phyloP scores from a whole-genome alignment of 75 land plant genomes.

The Picea sitchensis region DNA sequence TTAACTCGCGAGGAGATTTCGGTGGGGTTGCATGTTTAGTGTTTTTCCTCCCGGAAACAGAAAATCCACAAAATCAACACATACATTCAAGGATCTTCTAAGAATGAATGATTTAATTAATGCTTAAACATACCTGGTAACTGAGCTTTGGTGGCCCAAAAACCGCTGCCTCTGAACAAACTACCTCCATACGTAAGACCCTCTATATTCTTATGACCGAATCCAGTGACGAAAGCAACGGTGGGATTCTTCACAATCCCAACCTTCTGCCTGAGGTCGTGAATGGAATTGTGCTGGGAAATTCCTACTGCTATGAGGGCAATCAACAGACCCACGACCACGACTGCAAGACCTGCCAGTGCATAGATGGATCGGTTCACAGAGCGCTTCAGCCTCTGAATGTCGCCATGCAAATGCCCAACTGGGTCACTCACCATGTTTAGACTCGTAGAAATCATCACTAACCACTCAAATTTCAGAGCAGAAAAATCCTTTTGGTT shows the following conservation, averaged over 20 bases:
- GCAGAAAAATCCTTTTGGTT: no score
- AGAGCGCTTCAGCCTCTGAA: conserved; percentile 14
- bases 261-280: conserved; percentile 1
- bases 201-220: conserved; percentile 6
- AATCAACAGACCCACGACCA: conserved; percentile 21
- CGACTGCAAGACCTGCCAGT: conserved; percentile 12
- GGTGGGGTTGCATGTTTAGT: no score
- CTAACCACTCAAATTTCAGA: no score
- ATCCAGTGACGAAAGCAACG: conserved; percentile 20
- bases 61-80: no score
- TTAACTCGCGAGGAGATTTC: no score
- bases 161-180: conserved; percentile 46
- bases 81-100: no score
- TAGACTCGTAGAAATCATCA: neutral
- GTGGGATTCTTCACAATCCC: conserved; percentile 18
- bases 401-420: conserved; percentile 11
- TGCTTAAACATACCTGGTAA: conserved; percentile 18
- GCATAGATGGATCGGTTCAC: conserved; percentile 9
- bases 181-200: conserved; percentile 44
- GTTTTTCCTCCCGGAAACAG: no score
- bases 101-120: no score
- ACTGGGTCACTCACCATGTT: conserved; percentile 17
- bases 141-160: conserved; percentile 22
- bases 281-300: conserved; percentile 16
- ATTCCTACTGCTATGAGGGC: conserved; percentile 30